phyloP scores from a whole-genome alignment of 1,284 basidiomycete genomes.

The Ceratobasidium sp. region DNA sequence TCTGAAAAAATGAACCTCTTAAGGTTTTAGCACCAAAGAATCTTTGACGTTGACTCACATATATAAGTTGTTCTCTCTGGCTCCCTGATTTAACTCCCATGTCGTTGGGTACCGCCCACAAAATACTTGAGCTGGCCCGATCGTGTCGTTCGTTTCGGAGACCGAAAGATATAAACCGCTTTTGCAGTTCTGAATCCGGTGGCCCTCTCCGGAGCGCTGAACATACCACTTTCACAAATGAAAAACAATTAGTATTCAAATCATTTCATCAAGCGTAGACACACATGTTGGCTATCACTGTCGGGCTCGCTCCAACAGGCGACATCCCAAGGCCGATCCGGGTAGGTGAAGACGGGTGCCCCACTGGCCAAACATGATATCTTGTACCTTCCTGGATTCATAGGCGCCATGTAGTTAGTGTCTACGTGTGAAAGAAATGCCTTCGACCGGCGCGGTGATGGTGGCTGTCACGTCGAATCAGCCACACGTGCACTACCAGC shows the following conservation, averaged over 20 bases:
- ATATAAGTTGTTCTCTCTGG: not conserved
- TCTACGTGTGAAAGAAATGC: too few species aligned
- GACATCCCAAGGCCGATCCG: too few species aligned
- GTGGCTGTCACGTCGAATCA: too few species aligned
- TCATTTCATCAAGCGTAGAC: not conserved
- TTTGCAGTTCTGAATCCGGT: not conserved
- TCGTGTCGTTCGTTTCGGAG: not conserved
- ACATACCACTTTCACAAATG: not conserved
- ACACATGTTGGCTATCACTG: not conserved
- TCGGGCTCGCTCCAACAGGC: not conserved
- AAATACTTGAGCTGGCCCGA: not conserved
- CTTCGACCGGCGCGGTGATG: not conserved
- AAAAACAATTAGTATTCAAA: not conserved
- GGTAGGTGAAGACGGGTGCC: too few species aligned
- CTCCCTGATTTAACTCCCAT: slow-evolving; percentile 13
- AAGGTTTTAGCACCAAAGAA: not conserved
- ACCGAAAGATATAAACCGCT: not conserved
- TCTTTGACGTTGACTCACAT: not conserved
- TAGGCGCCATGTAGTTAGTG: too few species aligned
- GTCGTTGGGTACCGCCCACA: not conserved
- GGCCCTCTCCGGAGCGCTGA: slow-evolving; percentile 6
- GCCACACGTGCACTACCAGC: too few species aligned
- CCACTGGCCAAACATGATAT: too few species aligned
- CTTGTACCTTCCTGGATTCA: too few species aligned
- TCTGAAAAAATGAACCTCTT: not conserved